Evolutionary conservation across 495 filamentous ascomycete genomes (phyloP).

Genomic region (Bacidia gigantensis): DNA sequence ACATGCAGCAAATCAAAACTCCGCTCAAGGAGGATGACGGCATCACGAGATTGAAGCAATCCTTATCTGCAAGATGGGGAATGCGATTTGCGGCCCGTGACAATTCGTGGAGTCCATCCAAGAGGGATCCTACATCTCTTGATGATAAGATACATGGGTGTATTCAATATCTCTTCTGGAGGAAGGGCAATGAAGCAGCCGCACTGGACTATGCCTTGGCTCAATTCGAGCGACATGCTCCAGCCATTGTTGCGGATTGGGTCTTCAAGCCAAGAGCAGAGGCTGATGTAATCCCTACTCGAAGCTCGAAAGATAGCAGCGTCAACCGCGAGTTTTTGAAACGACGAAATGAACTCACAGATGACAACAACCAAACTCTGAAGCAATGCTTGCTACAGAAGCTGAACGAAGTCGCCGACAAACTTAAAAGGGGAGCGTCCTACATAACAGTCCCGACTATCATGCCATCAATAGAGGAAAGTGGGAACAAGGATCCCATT

Average conservation of each 20-base stretch:
- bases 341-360: neutral
- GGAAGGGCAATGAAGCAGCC: neutral
- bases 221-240: constrained; percentile 14
- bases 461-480: neutral
- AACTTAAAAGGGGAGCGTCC: constrained; percentile 2
- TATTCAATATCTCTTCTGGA: constrained; percentile 12
- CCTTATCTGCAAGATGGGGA: constrained; percentile 15
- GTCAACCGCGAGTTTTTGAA: constrained; percentile 10
- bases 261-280: constrained; percentile 15
- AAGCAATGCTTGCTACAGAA: constrained; percentile 1
- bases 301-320: neutral
- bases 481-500: neutral
- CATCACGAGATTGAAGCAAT: constrained; percentile 10
- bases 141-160: constrained; percentile 10
- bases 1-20: constrained; percentile 4
- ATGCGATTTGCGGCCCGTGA: constrained; percentile 8
- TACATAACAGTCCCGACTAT: neutral
- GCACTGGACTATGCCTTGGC: constrained; percentile 9
- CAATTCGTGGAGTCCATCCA: constrained; percentile 9
- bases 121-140: neutral
- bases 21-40: constrained; percentile 15
- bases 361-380: constrained; percentile 1
- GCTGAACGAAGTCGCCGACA: neutral
- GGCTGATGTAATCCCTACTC: constrained; percentile 10
- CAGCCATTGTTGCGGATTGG: constrained; percentile 10